These are phyloP conservation scores for Amylostereum chailletii DNA, from an alignment of 1,284 basidiomycete species.

Conservation along the genomic window DNA sequence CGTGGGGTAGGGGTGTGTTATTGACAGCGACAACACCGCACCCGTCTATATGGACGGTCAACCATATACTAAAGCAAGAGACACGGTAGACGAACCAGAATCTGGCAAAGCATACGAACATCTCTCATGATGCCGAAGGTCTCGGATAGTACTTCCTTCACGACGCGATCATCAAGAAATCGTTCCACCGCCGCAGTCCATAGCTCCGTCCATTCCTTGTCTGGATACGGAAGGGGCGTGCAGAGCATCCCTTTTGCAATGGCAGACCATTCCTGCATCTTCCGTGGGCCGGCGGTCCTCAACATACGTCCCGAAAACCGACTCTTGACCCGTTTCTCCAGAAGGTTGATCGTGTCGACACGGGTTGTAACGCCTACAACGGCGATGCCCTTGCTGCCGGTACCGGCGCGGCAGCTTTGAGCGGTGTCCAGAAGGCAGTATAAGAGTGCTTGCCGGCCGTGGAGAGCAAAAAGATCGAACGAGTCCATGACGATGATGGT, in stretches of 20 bases:
- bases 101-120: constrained; percentile 50
- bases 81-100: constrained; percentile 46
- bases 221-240: constrained; percentile 16
- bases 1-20: constrained; percentile 44
- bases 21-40: constrained; percentile 36
- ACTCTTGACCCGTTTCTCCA: constrained; percentile 94
- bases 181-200: constrained; percentile 57
- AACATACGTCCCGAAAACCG: constrained; percentile 89
- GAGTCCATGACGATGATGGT: constrained; percentile 81
- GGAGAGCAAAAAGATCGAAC: constrained; percentile 86
- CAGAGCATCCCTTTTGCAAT: constrained; percentile 37
- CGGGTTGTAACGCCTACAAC: constrained; percentile 80
- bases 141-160: constrained; percentile 40
- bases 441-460: constrained; percentile 80
- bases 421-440: constrained; percentile 86
- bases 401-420: constrained; percentile 53
- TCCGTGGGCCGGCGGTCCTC: constrained; percentile 56
- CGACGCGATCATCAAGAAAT: constrained; percentile 40
- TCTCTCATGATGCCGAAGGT: constrained; percentile 64
- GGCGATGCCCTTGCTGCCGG: constrained; percentile 59
- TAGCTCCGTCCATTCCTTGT: constrained; percentile 37
- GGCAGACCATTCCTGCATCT: constrained; percentile 42
- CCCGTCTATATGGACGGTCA: constrained; percentile 31
- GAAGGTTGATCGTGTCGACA: constrained; percentile 78
- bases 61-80: constrained; percentile 2